Conservation (phyloP, 164 flowering plant genomes). For the Vitis riparia region DNA sequence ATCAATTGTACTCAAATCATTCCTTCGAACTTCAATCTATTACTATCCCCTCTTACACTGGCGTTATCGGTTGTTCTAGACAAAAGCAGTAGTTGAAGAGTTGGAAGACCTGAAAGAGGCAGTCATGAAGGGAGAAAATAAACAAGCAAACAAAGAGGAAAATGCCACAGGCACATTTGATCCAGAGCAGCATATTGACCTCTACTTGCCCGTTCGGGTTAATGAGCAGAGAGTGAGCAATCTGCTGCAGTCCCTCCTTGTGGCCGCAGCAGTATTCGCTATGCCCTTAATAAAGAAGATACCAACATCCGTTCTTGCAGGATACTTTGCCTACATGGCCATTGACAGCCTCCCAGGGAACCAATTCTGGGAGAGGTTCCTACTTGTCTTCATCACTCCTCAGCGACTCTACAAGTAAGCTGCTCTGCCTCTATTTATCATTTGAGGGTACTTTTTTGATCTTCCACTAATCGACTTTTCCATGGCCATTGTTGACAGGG, state of each 20-base stretch:
- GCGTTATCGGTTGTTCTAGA: conserved; percentile 8
- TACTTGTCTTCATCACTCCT: conserved; percentile 40
- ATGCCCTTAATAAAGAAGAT: conserved; percentile 40
- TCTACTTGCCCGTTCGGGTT: conserved; percentile 44
- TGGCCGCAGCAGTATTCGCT: conserved; percentile 39
- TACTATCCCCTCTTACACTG: not conserved
- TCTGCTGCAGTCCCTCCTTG: conserved; percentile 45
- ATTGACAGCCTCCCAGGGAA: conserved; percentile 59
- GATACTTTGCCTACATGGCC: conserved; percentile 58
- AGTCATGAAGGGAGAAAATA: conserved; percentile 26
- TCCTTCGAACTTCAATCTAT: too few species aligned
- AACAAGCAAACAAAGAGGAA: conserved; percentile 8
- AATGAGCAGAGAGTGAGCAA: conserved; percentile 58
- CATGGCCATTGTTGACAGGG: conserved; percentile 22
- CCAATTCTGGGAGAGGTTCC: conserved; percentile 51
- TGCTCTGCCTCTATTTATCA: too few species aligned
- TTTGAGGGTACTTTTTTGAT: not conserved
- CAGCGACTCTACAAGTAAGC: conserved; percentile 41
- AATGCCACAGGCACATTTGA: conserved; percentile 23
- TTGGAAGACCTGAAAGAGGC: conserved; percentile 39
- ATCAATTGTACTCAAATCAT: too few species aligned
- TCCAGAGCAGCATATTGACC: conserved; percentile 49
- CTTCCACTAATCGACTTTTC: not conserved
- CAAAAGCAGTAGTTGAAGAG: conserved; percentile 26
- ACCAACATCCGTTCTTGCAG: conserved; percentile 64